Percentiles rank a stretch among this genome's conserved stretches.
These are phyloP conservation scores for Euphorbia celastroides DNA, from an alignment of 441 rosid species.

Conservation along the genomic window DNA sequence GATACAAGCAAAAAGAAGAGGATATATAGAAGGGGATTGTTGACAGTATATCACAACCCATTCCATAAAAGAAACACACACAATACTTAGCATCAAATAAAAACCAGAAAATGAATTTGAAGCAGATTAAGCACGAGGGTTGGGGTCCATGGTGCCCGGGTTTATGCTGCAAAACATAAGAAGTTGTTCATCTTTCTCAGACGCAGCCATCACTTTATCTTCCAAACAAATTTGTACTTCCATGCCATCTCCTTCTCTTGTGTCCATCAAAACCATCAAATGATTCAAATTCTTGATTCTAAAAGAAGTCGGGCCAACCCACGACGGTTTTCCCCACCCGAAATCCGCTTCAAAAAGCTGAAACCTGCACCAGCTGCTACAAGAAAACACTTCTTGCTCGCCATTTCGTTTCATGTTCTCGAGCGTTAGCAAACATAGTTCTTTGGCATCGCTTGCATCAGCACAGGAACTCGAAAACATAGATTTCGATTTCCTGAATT, in stretches of 20 bases:
- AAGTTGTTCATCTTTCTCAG: constrained; percentile 25
- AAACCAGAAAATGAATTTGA: too few relatives aligned
- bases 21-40: too few relatives aligned
- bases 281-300: constrained; percentile 19
- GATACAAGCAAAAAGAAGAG: too few relatives aligned
- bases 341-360: constrained; percentile 33
- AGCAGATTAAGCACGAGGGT: too few relatives aligned
- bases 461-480: background rate
- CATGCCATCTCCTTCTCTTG: constrained; percentile 29
- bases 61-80: too few relatives aligned
- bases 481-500: background rate
- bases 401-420: background rate
- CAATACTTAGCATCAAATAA: too few relatives aligned
- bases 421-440: background rate
- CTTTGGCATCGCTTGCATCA: background rate
- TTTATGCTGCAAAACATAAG: constrained; percentile 17
- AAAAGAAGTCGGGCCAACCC: constrained; percentile 16
- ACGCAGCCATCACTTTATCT: constrained; percentile 23
- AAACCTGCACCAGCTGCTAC: constrained; percentile 21
- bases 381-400: constrained; percentile 6
- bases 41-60: too few relatives aligned
- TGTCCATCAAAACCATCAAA: constrained; percentile 13
- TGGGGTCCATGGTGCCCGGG: background rate
- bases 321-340: constrained; percentile 34
- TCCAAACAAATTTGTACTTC: constrained; percentile 34